Conservation (phyloP, 805 yeast genomes). For the Candida insectorum region DNA sequence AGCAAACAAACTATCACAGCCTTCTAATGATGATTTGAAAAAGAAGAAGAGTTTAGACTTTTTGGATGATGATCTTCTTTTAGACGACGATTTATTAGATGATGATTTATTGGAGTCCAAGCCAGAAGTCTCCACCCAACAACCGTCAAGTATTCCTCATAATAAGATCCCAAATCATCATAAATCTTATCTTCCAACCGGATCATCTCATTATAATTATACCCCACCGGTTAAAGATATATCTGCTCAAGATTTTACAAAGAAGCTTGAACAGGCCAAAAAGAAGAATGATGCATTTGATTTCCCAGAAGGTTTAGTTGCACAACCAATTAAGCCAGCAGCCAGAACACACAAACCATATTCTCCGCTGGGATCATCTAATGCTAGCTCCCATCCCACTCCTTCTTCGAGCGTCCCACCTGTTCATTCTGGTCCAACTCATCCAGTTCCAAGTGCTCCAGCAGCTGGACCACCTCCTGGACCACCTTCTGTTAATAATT, state of each 20-base stretch:
- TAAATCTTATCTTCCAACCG: no score
- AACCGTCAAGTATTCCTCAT: no score
- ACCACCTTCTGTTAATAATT: constrained; percentile 3
- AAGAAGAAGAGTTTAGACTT: not conserved
- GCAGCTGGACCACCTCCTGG: constrained; percentile 4
- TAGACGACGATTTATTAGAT: not conserved
- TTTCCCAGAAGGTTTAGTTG: constrained; percentile 57
- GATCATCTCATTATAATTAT: no score
- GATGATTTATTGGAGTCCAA: not conserved
- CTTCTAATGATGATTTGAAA: no score
- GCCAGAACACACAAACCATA: constrained; percentile 21
- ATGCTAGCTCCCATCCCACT: constrained; percentile 1
- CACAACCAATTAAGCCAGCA: constrained; percentile 33
- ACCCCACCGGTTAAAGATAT: no score
- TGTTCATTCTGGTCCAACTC: constrained; percentile 16
- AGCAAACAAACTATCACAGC: no score
- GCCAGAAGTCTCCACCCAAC: no score
- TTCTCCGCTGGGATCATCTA: constrained; percentile 6
- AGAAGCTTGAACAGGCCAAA: constrained; percentile 44
- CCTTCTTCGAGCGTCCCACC: constrained; percentile 10
- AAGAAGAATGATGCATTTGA: constrained; percentile 76
- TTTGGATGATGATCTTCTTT: not conserved
- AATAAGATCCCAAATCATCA: no score
- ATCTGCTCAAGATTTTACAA: constrained; percentile 1
- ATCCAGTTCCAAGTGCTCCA: constrained; percentile 1